phyloP scores from a whole-genome alignment of 2,329 filamentous ascomycete genomes.

The Aureobasidium sp. region DNA sequence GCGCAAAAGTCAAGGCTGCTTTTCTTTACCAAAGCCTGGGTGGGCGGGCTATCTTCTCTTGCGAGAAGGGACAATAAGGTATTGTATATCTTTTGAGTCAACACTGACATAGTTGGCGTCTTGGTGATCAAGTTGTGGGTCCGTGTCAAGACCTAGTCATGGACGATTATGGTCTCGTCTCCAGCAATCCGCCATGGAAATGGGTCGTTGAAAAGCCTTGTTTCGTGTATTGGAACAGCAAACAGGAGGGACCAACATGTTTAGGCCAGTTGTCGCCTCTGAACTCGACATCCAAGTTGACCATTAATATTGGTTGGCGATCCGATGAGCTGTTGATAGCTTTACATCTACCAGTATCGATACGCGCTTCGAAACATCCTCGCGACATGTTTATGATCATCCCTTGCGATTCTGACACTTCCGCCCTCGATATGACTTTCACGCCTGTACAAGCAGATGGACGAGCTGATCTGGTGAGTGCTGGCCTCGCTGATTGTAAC shows the following conservation, averaged over 20 bases:
- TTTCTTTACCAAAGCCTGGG: not conserved
- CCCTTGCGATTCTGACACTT: not conserved
- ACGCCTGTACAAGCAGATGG: not conserved
- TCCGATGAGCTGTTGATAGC: not conserved
- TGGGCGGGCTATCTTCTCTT: not conserved
- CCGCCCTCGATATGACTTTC: not conserved
- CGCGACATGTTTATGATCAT: constrained; percentile 4
- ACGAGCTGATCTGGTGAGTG: not conserved
- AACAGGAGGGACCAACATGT: not conserved
- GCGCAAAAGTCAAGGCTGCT: not conserved
- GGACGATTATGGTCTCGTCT: not conserved
- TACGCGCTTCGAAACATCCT: not conserved
- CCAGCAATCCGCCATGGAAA: not conserved
- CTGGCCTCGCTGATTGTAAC: not conserved
- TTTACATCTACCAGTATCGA: not conserved
- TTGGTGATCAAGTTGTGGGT: not conserved
- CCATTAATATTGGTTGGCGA: not conserved
- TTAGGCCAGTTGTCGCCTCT: not conserved
- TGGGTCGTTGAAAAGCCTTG: not conserved
- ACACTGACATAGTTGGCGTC: not conserved
- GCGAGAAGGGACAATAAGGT: not conserved
- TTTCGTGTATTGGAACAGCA: not conserved
- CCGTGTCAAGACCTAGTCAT: not conserved
- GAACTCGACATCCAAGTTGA: not conserved
- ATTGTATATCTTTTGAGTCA: not conserved